Evolutionary conservation across 257 asterid genomes (phyloP).

Genomic region (Oldenlandia corymbosa): DNA sequence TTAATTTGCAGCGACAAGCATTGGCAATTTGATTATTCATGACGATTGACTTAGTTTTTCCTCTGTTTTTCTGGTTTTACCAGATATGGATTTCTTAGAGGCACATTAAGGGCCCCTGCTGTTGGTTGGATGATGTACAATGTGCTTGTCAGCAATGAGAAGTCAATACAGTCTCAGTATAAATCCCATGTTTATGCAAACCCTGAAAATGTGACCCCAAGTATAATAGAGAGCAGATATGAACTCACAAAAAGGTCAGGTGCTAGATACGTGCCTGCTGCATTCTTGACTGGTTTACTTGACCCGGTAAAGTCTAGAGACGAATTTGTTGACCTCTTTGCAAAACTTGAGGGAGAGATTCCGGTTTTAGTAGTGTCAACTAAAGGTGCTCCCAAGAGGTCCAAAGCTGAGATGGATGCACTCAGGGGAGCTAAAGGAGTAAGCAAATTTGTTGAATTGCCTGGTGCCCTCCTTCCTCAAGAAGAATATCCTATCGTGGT

Average conservation of each 20-base stretch:
- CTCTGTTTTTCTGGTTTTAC: constrained; percentile 2
- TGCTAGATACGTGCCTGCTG: constrained; percentile 93
- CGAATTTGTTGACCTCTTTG: constrained; percentile 66
- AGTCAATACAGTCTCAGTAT: constrained; percentile 85
- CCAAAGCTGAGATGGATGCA: constrained; percentile 97
- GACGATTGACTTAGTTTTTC: neutral
- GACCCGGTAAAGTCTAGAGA: constrained; percentile 83
- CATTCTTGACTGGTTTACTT: constrained; percentile 88
- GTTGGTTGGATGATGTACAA: constrained; percentile 99
- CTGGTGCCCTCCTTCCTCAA: constrained; percentile 92
- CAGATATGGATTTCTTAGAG: constrained; percentile 85
- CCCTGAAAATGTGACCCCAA: constrained; percentile 76
- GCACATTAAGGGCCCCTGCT: constrained; percentile 92
- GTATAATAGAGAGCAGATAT: constrained; percentile 63
- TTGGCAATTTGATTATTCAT: neutral
- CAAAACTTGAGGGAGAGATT: constrained; percentile 47
- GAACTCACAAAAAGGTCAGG: constrained; percentile 77
- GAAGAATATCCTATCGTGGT: constrained; percentile 80
- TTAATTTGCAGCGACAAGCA: neutral
- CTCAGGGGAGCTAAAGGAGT: constrained; percentile 78
- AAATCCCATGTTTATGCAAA: constrained; percentile 90
- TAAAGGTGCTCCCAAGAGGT: constrained; percentile 67
- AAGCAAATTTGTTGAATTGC: constrained; percentile 60
- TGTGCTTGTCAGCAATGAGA: constrained; percentile 87
- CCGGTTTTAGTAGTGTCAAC: constrained; percentile 73